Evolutionary conservation across 495 filamentous ascomycete species (phyloP).

Genomic region (Aspergillus baeticus): DNA sequence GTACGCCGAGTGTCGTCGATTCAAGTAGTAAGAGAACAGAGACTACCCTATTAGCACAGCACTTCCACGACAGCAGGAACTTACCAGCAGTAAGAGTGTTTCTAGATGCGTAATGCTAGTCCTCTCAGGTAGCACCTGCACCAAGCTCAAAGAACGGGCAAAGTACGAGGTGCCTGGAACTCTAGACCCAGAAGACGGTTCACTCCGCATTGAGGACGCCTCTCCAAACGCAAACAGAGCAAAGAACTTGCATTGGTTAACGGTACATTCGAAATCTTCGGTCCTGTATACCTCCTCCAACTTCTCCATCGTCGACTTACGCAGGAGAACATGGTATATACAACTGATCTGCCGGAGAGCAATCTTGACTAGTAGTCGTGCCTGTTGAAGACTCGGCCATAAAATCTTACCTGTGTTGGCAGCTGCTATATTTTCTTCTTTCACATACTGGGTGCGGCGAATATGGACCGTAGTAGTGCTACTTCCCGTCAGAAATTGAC

Average conservation of each 20-base stretch:
- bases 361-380: slow-evolving; percentile 40
- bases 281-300: slow-evolving; percentile 44
- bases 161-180: slow-evolving; percentile 47
- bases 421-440: slow-evolving; percentile 33
- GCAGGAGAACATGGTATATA: slow-evolving; percentile 43
- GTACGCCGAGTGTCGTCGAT: slow-evolving; percentile 44
- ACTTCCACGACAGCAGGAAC: not conserved
- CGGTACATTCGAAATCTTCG: slow-evolving; percentile 30
- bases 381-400: slow-evolving; percentile 44
- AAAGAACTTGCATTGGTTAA: slow-evolving; percentile 45
- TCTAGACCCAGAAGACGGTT: slow-evolving; percentile 31
- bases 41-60: slow-evolving; percentile 25
- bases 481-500: slow-evolving; percentile 40
- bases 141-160: slow-evolving; percentile 39
- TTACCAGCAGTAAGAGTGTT: slow-evolving; percentile 38
- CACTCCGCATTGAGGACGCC: slow-evolving; percentile 40
- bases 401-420: slow-evolving; percentile 31
- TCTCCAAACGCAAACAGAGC: slow-evolving; percentile 46
- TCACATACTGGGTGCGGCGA: slow-evolving; percentile 40
- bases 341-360: slow-evolving; percentile 41
- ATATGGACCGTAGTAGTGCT: slow-evolving; percentile 40
- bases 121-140: slow-evolving; percentile 41
- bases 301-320: slow-evolving; percentile 41
- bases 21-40: slow-evolving; percentile 45
- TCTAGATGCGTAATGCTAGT: slow-evolving; percentile 44